Evolutionary conservation across 768 basidiomycete species (phyloP), one percentile per base, ranked within the genome.

Genomic region (Aureoboletus auriporus): DNA sequence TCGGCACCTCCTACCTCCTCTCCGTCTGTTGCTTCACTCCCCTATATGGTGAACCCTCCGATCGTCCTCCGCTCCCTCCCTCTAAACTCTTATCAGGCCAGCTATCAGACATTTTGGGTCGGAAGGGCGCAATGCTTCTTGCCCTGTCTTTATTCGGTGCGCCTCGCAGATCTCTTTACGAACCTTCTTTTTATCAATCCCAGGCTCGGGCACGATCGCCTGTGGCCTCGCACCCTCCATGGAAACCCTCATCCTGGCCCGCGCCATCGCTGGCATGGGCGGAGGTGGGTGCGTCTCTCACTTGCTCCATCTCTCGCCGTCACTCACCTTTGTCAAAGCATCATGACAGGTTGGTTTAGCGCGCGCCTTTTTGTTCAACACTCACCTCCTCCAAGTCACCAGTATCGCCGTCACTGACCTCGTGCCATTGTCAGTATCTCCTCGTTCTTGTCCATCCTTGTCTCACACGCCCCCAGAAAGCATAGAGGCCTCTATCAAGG

Each of bases 1-100:
- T 96, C 50, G 93, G 89, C 29, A 92, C 91, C 11, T 79, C 89
- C 11, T 93, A 93, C 71, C 71, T 94, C 54, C 74, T 93, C 39
- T 90, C 88, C 45, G 81, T 93, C 35, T 93, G 91, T 61, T 93
- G 89, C 69, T 93, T 93, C 66, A 92, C 92, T 17, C 93, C 91
- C 50, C 69, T 92, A 54, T 91, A 91, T 74, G 89, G 89, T 83
- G 52, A 57, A 76, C 66, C 12, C 42, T 41, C 26, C 42, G 46
- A 55, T 62, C 38, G 27, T 29, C 14, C 33, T 17, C 11, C 30
- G 37, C 42, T 4, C 45, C 43, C 42, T 23, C 33, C 30, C 42
- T 46, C 57, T 58, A 49, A 61, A 54, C 54, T 46, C 62, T 57
- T 65, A 54, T 60, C 63, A 90, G 89, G 89, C 51, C 83, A 88